Conservation (phyloP, 2,329 filamentous ascomycete genomes). For the Claviceps capensis region DNA sequence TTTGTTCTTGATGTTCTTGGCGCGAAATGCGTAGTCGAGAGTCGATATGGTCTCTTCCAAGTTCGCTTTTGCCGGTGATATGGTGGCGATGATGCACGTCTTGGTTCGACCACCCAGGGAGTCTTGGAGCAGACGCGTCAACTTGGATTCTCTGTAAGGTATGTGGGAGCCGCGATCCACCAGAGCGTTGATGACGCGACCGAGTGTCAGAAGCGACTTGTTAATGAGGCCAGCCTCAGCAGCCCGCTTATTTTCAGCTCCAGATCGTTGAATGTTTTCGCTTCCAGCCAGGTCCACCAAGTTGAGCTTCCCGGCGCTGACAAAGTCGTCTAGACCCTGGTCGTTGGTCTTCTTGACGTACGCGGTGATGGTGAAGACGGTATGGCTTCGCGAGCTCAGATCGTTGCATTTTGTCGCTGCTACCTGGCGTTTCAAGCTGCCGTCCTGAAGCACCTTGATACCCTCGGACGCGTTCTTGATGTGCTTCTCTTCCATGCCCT, state of each 20-base stretch:
- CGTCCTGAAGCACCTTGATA: constrained; percentile 76
- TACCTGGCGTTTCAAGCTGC: constrained; percentile 91
- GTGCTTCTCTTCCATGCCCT: constrained; percentile 95
- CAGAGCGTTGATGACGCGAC: constrained; percentile 91
- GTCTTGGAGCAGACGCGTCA: constrained; percentile 89
- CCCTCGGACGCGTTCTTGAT: constrained; percentile 76
- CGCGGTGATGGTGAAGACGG: constrained; percentile 90
- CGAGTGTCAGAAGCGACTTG: constrained; percentile 88
- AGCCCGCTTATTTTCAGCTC: constrained; percentile 94
- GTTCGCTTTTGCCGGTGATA: constrained; percentile 89
- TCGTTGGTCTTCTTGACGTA: constrained; percentile 73
- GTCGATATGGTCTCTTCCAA: constrained; percentile 97
- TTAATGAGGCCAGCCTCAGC: constrained; percentile 95
- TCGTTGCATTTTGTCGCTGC: constrained; percentile 99
- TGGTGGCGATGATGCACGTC: constrained; percentile 94
- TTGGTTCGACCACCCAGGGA: constrained; percentile 92
- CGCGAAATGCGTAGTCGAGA: constrained; percentile 91
- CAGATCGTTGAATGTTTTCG: constrained; percentile 93
- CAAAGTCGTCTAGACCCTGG: constrained; percentile 75
- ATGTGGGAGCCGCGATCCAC: constrained; percentile 86
- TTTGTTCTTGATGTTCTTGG: constrained; percentile 97
- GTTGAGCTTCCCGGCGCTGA: constrained; percentile 88
- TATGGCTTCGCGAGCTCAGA: constrained; percentile 90
- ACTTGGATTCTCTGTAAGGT: constrained; percentile 84
- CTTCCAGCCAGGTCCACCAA: constrained; percentile 93